Base-by-base conservation (phyloP, 129 eudicot genomes). In the Erigeron canadensis region DNA sequence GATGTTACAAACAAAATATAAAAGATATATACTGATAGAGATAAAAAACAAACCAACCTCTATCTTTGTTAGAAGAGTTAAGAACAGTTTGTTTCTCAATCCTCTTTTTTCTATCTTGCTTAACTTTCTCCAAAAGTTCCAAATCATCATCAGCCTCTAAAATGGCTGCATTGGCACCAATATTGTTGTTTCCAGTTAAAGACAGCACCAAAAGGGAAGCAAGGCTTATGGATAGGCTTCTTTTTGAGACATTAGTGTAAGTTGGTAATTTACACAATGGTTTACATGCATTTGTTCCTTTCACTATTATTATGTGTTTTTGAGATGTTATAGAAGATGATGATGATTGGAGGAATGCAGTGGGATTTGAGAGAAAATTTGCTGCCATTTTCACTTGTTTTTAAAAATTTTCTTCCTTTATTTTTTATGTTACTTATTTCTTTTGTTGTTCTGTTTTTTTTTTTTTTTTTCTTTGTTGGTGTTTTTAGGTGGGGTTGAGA, bases 101-200 rank as follows among this genome's bases (percentile, higher is more conserved):
- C 84, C 98, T 87, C 84, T 82, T 94, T 76, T 89, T 86, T 80
- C 96, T 85, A 38, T 94, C 98, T 75, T 72, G 84, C 80, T 87
- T 94, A 51, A 94, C 90, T 53, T 84, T 94, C 72, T 94, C 98
- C 92, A 94, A 0, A 54, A 94, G 84, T 74, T 94, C 98, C 50
- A 83, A 56, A 75, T 94, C 98, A 64, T 94, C 98, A 53, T 94
- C 98, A 21, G 96, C 88, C 77, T 94, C 98, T 37, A 94, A 71
- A 47, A 89, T 87, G 38, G 96, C 96, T 17, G 96, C 98, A 76
- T 85, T 81, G 9, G 88, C 91, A 63, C 28, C n/a, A n/a, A n/a
- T 48, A 54, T 23, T 50, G 34, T 63, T 73, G 47, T 79, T 79
- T 22, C 85, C 86, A 77, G 59, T 75, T 4, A 70, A 73, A 38